Conservation (phyloP, 768 basidiomycete genomes). For the Mycena vitilis region DNA sequence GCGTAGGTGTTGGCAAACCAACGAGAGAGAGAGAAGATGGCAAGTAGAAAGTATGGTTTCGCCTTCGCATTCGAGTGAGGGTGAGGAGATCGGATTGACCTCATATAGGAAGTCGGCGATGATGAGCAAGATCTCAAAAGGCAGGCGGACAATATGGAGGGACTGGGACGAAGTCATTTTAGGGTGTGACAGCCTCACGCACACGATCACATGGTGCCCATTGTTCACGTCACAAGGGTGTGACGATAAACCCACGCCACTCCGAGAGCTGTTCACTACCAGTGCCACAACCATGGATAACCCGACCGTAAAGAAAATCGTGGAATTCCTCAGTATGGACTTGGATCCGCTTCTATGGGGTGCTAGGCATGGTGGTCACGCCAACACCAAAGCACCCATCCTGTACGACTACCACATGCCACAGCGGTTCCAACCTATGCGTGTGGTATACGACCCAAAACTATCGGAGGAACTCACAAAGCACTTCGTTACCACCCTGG, state of each 20-base stretch:
- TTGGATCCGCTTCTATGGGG: background rate
- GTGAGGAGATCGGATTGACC: too few relatives aligned
- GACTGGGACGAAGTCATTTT: too few relatives aligned
- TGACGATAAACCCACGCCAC: background rate
- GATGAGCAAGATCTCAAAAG: conserved; percentile 21
- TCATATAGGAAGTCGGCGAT: conserved; percentile 1
- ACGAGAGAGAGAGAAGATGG: conserved; percentile 15
- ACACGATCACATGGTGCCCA: background rate
- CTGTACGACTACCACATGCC: conserved; percentile 27
- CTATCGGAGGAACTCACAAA: background rate
- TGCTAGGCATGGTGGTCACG: background rate
- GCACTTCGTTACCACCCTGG: background rate
- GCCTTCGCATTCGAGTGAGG: background rate
- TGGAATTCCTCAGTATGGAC: background rate
- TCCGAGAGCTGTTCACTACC: background rate
- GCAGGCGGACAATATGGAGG: conserved; percentile 10
- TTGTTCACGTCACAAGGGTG: background rate
- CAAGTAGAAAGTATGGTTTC: conserved; percentile 1
- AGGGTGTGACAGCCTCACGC: conserved; percentile 2
- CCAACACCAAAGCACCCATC: conserved; percentile 8
- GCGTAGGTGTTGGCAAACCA: conserved; percentile 8
- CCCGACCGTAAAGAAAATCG: background rate
- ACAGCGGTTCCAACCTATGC: background rate
- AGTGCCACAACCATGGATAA: background rate
- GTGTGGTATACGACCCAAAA: background rate